A percentile compares a stretch with the other conserved stretches of the same genome.
Conservation (phyloP, 2,329 filamentous ascomycete species). For the Clarireedia sp. region DNA sequence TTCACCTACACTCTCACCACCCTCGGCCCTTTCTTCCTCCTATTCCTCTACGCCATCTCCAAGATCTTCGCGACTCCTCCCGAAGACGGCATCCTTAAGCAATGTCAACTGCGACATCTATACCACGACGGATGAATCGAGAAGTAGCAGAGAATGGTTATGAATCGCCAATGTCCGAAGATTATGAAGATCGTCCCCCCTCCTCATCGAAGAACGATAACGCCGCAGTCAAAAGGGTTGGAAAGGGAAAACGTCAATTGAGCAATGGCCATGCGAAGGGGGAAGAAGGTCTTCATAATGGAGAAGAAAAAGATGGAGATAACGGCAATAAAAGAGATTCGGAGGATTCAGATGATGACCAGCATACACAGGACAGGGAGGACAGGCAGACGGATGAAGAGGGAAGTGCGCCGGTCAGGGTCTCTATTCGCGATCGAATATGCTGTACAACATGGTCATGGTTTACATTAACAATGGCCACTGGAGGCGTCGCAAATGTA, state of each 20-base stretch:
- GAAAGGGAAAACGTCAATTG: neutral
- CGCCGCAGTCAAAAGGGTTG: neutral
- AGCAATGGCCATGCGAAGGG: slow-evolving; percentile 11
- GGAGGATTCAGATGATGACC: neutral
- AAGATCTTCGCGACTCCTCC: slow-evolving; percentile 41
- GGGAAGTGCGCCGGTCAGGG: slow-evolving; percentile 22
- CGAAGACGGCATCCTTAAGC: slow-evolving; percentile 37
- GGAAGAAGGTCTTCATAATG: slow-evolving; percentile 1
- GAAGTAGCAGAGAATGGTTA: neutral
- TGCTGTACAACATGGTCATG: slow-evolving; percentile 60
- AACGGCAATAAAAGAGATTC: neutral
- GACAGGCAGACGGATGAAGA: slow-evolving; percentile 2
- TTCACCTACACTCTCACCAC: slow-evolving; percentile 43
- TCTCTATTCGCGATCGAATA: slow-evolving; percentile 43
- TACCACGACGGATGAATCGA: slow-evolving; percentile 22
- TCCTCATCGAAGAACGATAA: neutral
- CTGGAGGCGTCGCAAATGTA: slow-evolving; percentile 49
- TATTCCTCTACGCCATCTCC: slow-evolving; percentile 41
- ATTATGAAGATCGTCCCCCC: neutral
- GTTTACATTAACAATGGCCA: slow-evolving; percentile 54
- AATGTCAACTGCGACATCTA: slow-evolving; percentile 25
- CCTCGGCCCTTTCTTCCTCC: slow-evolving; percentile 39
- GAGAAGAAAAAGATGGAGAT: slow-evolving; percentile 9
- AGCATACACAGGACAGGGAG: neutral
- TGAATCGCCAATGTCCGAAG: neutral